Conservation (phyloP, 441 rosid genomes). For the Adansonia grandidieri region DNA sequence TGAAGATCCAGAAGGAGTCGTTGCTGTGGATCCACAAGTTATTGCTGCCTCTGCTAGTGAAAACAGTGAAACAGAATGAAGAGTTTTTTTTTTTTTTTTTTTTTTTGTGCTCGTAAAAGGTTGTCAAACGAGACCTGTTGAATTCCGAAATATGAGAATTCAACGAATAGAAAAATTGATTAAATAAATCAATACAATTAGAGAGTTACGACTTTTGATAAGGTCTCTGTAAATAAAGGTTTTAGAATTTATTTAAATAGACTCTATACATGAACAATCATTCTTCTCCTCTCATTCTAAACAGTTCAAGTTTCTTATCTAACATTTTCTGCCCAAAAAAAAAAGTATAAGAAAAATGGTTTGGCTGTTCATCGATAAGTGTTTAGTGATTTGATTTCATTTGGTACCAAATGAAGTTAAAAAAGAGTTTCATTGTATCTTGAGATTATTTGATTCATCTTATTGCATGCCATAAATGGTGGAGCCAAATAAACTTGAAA, state of each 20-base stretch:
- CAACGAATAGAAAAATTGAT: neutral
- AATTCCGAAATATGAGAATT: neutral
- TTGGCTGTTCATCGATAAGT: neutral
- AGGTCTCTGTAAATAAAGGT: neutral
- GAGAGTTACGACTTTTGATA: neutral
- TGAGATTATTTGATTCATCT: neutral
- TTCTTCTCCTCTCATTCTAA: neutral
- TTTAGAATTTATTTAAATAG: neutral
- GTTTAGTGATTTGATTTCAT: neutral
- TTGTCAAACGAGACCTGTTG: neutral
- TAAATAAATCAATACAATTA: neutral
- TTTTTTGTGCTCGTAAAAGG: neutral
- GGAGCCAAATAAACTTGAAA: too few species aligned
- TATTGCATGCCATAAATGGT: too few species aligned
- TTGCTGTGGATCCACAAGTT: conserved; percentile 31
- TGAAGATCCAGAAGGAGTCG: conserved; percentile 45
- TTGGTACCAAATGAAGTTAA: neutral
- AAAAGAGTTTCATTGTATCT: neutral
- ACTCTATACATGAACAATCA: neutral
- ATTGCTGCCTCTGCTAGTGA: conserved; percentile 26
- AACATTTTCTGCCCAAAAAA: neutral
- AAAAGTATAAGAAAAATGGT: neutral
- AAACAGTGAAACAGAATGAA: conserved; percentile 35
- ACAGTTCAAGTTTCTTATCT: neutral
- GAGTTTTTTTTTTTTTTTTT: neutral